These are phyloP conservation scores for Patellifolia procumbens DNA, from an alignment of 179 eudicot genomes.

Conservation along the genomic window DNA sequence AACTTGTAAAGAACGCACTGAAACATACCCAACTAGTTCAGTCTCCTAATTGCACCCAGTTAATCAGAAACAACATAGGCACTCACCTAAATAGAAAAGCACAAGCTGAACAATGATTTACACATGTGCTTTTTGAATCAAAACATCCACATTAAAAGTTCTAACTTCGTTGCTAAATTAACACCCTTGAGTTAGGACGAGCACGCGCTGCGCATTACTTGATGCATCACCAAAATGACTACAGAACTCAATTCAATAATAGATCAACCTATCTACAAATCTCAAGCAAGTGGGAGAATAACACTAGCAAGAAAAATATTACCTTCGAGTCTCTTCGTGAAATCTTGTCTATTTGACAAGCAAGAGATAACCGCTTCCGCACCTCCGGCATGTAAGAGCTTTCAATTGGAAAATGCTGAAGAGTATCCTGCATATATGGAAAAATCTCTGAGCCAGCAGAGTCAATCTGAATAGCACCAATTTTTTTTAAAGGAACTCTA, in stretches of 20 bases:
- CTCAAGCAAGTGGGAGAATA: constrained; percentile 10
- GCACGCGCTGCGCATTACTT: not conserved
- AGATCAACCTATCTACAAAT: not conserved
- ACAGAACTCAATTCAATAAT: not conserved
- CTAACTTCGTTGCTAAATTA: not conserved
- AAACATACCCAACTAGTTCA: not conserved
- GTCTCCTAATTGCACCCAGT: not conserved
- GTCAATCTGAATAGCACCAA: not conserved
- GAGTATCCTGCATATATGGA: constrained; percentile 56
- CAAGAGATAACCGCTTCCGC: constrained; percentile 72
- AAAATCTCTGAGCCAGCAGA: constrained; percentile 22
- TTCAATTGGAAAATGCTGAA: constrained; percentile 77
- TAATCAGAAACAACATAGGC: not conserved
- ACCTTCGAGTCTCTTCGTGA: constrained; percentile 79
- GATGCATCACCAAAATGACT: not conserved
- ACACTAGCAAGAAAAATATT: constrained; percentile 13
- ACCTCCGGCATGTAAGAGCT: constrained; percentile 84
- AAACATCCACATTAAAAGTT: not conserved
- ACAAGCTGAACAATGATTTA: not conserved
- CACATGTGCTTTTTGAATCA: not conserved
- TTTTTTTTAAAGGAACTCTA: not conserved
- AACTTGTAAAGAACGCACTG: not conserved
- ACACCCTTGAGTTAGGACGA: not conserved
- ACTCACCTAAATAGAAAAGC: not conserved
- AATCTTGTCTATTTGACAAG: constrained; percentile 88